Percentiles rank a stretch among this genome's conserved stretches.
Conservation (phyloP, 768 basidiomycete genomes). For the Mycena alexandri region DNA sequence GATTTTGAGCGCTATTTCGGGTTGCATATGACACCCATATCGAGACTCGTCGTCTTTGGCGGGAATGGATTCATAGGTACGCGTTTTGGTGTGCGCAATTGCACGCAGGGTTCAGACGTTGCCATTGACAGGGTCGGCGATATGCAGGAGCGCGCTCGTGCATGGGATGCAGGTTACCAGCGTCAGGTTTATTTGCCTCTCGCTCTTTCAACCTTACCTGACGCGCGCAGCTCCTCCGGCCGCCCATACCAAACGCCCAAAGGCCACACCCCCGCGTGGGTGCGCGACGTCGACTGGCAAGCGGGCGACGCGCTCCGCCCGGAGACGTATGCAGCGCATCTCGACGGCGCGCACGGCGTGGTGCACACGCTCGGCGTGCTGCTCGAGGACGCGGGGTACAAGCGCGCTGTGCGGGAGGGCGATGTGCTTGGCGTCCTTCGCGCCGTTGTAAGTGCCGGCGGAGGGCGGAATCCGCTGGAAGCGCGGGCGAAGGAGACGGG, state of each 20-base stretch:
- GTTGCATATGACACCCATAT: slow-evolving; percentile 23
- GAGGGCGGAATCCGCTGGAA: slow-evolving; percentile 73
- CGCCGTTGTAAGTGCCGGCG: slow-evolving; percentile 55
- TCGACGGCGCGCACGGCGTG: slow-evolving; percentile 78
- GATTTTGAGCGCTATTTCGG: no score
- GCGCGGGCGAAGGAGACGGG: slow-evolving; percentile 52
- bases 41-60: slow-evolving; percentile 86
- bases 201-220: neutral
- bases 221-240: slow-evolving; percentile 79
- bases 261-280: slow-evolving; percentile 92
- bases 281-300: slow-evolving; percentile 87
- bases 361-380: slow-evolving; percentile 96
- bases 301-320: slow-evolving; percentile 86
- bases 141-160: slow-evolving; percentile 89
- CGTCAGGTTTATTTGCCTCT: slow-evolving; percentile 70
- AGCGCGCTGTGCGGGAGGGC: slow-evolving; percentile 73
- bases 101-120: neutral
- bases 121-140: slow-evolving; percentile 81
- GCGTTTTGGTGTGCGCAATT: slow-evolving; percentile 11
- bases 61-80: slow-evolving; percentile 97
- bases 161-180: slow-evolving; percentile 90
- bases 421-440: slow-evolving; percentile 65
- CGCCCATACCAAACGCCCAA: slow-evolving; percentile 88
- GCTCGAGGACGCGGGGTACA: slow-evolving; percentile 86
- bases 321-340: slow-evolving; percentile 74